These are phyloP conservation scores for Lepidium didymum DNA, from an alignment of 345 rosid species.

Conservation along the genomic window DNA sequence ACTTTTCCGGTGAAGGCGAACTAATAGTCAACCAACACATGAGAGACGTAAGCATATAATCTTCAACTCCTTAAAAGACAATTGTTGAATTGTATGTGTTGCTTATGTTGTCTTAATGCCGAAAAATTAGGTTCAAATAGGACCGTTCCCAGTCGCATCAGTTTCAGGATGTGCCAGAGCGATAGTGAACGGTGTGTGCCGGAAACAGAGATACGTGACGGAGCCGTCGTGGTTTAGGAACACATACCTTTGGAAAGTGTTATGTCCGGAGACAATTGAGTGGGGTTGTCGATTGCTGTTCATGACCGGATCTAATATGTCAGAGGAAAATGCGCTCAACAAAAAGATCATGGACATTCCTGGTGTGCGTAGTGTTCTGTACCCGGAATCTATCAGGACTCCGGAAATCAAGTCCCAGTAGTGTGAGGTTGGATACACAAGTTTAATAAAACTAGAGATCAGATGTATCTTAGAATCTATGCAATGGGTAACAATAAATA, in stretches of 20 bases:
- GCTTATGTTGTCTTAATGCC: background rate
- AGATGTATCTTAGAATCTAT: background rate
- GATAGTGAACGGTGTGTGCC: conserved; percentile 46
- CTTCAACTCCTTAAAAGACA: background rate
- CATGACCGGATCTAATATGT: background rate
- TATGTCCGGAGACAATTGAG: conserved; percentile 46
- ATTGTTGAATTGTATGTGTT: background rate
- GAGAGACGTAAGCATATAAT: conserved; percentile 35
- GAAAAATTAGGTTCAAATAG: conserved; percentile 30
- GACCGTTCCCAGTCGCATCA: conserved; percentile 24
- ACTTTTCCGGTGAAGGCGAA: conserved; percentile 29
- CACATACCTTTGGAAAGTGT: conserved; percentile 38
- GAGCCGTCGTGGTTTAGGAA: conserved; percentile 47
- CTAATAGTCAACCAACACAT: conserved; percentile 32
- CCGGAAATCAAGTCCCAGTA: conserved; percentile 29
- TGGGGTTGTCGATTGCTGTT: conserved; percentile 29
- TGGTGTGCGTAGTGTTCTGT: conserved; percentile 30
- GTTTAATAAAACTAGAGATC: background rate
- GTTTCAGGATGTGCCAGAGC: conserved; percentile 34
- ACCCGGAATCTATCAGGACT: conserved; percentile 28
- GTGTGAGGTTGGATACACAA: background rate
- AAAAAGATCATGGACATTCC: conserved; percentile 35
- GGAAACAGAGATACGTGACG: conserved; percentile 42
- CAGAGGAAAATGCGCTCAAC: conserved; percentile 26
- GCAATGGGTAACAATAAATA: background rate